Conservation (phyloP, 306 rosid genomes). For the Casuarina cunninghamiana region DNA sequence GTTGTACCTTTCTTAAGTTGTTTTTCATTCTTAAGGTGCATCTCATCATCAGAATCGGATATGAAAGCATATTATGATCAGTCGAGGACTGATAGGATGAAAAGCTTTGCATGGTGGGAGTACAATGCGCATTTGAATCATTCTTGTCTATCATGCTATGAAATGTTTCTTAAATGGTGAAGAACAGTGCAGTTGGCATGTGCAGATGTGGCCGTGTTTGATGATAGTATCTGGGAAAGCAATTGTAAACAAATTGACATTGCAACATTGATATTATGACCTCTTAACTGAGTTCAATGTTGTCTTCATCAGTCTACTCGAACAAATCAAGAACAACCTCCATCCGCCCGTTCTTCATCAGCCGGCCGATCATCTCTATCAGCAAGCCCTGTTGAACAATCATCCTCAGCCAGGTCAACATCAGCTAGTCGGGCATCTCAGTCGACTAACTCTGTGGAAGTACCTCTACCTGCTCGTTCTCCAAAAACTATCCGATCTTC, state of each 20-base stretch:
- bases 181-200: not conserved
- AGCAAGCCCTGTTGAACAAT: conserved; percentile 45
- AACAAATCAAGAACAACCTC: conserved; percentile 56
- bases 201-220: not conserved
- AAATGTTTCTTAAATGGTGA: not conserved
- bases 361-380: conserved; percentile 32
- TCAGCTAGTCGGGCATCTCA: conserved; percentile 36
- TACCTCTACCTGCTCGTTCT: conserved; percentile 55
- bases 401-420: conserved; percentile 42
- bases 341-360: conserved; percentile 29
- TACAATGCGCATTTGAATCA: not conserved
- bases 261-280: not conserved
- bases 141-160: not conserved
- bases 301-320: conserved; percentile 48
- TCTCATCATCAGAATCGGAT: not conserved
- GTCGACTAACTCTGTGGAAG: conserved; percentile 29
- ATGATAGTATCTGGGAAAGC: not conserved
- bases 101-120: not conserved
- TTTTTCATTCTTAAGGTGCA: not conserved
- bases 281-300: conserved; percentile 4
- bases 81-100: not conserved
- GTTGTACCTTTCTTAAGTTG: not conserved
- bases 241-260: not conserved
- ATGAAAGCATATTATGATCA: not conserved
- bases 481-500: conserved; percentile 33